These are phyloP conservation scores for Diaporthe australafricana DNA, from an alignment of 2,329 filamentous ascomycete species.

Conservation along the genomic window DNA sequence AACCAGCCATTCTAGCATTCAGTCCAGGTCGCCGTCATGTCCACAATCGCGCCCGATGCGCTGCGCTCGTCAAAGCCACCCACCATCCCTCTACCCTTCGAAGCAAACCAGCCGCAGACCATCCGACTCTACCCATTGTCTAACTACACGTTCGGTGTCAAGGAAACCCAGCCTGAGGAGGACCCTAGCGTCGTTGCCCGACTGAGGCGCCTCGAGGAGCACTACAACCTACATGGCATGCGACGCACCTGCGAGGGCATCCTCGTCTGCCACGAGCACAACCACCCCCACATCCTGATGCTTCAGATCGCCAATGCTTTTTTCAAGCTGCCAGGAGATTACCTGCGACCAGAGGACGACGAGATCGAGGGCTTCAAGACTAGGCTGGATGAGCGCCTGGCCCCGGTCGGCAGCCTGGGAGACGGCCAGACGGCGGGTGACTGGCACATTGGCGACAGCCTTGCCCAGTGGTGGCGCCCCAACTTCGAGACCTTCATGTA, in stretches of 20 bases:
- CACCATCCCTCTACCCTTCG: slow-evolving; percentile 84
- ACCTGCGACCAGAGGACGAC: slow-evolving; percentile 88
- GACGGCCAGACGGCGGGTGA: slow-evolving; percentile 87
- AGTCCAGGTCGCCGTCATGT: slow-evolving; percentile 67
- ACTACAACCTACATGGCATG: slow-evolving; percentile 94
- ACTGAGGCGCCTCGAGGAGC: slow-evolving; percentile 93
- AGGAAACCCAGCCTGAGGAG: slow-evolving; percentile 98
- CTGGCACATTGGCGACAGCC: slow-evolving; percentile 94
- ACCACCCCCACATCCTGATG: slow-evolving; percentile 98
- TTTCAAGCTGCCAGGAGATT: slow-evolving; percentile 98
- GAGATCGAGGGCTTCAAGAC: slow-evolving; percentile 96
- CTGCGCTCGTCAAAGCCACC: slow-evolving; percentile 85
- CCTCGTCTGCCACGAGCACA: slow-evolving; percentile 98
- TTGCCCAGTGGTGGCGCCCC: slow-evolving; percentile 98
- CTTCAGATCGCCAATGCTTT: slow-evolving; percentile 99
- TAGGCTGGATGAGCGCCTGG: slow-evolving; percentile 90
- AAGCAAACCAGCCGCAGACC: slow-evolving; percentile 87
- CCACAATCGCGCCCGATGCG: slow-evolving; percentile 81
- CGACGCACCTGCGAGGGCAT: slow-evolving; percentile 96
- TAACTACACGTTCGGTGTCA: slow-evolving; percentile 99
- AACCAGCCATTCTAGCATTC: not conserved
- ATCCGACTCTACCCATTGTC: slow-evolving; percentile 94
- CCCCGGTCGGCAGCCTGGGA: slow-evolving; percentile 87
- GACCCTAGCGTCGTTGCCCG: slow-evolving; percentile 95
- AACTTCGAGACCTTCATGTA: slow-evolving; percentile 99